A percentile compares a stretch with the other conserved stretches of the same genome.
Evolutionary conservation across 164 flowering plant genomes (phyloP).

Genomic region (Sedum album): DNA sequence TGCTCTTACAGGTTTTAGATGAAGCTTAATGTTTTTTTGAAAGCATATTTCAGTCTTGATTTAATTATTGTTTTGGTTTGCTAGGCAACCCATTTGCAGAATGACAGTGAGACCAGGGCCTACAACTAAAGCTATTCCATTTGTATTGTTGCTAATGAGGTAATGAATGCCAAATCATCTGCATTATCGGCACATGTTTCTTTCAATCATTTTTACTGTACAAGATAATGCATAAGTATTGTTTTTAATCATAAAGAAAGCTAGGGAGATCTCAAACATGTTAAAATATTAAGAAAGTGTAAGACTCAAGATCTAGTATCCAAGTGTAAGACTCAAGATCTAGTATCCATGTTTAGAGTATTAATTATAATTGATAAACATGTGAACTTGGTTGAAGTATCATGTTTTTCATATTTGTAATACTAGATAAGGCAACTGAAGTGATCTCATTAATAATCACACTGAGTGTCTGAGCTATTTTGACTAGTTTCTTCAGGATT

Average conservation of each 20-base stretch:
- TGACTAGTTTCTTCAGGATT: neutral
- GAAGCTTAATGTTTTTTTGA: neutral
- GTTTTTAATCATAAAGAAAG: neutral
- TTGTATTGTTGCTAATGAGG: neutral
- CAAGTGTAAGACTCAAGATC: neutral
- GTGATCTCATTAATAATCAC: neutral
- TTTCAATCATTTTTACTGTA: neutral
- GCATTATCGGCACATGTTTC: neutral
- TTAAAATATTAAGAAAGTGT: neutral
- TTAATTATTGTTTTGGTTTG: neutral
- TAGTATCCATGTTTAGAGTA: neutral
- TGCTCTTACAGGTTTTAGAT: no score
- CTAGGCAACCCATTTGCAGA: conserved; percentile 6
- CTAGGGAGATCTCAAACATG: neutral
- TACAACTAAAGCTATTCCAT: neutral
- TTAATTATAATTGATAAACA: neutral
- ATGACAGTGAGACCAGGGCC: conserved; percentile 1
- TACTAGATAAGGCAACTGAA: neutral
- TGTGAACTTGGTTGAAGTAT: neutral
- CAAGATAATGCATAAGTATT: neutral
- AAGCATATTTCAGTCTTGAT: neutral
- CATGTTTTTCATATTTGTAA: neutral
- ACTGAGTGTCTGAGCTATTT: neutral
- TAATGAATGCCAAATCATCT: conserved; percentile 3
- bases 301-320: neutral